Base-by-base conservation (phyloP, 2,329 filamentous ascomycete genomes). In the Colletotrichum higginsianum region DNA sequence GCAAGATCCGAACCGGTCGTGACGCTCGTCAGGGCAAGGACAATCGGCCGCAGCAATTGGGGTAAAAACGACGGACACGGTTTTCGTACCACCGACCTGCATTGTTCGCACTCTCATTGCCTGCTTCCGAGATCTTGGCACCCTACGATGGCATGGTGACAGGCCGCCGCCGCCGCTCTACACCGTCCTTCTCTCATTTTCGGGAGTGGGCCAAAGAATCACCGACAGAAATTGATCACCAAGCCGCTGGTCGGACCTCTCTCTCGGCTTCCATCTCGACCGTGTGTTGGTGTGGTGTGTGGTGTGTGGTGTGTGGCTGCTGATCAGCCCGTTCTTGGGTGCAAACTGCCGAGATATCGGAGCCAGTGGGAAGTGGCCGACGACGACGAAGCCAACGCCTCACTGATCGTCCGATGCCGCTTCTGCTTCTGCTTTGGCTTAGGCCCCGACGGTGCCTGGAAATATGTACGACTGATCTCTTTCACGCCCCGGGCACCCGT, bases 351-450 rank as follows among this genome's bases (percentile, higher is more conserved):
- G 65, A 71, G 56, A 55, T 58, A 60, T 52, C 67, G 65, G 65
- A 49, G 68, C 68, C 52, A 53, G 30, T 63, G 52, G 38, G 65
- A 53, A 52, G 58, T 71, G 67, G 68, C 58, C 64, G 52, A 71
- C 30, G 23, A 21, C 38, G 38, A 52, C 64, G 35, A 55, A 62
- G 49, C 30, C 30, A 35, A 35, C 15, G 50, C 57, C 57, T 67
- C 64, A 21, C 38, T 71, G 44, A 52, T 58, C 58, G 58, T 68
- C 66, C 63, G 53, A 64, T 56, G 52, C 65, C 52, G 21, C 21
- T 38, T 40, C 47, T 68, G 52, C 21, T 15, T 40, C 55, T 49
- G 62, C 62, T 55, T 47, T 35, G 47, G 16, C 63, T 47, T 55
- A 13, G 52, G 63, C 47, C 61, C 21, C 58, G 56, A 61, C 64